Percentiles rank a stretch among this genome's conserved stretches.
Conservation (phyloP, 2,329 filamentous ascomycete species). For the Endoconidiophora polonica region DNA sequence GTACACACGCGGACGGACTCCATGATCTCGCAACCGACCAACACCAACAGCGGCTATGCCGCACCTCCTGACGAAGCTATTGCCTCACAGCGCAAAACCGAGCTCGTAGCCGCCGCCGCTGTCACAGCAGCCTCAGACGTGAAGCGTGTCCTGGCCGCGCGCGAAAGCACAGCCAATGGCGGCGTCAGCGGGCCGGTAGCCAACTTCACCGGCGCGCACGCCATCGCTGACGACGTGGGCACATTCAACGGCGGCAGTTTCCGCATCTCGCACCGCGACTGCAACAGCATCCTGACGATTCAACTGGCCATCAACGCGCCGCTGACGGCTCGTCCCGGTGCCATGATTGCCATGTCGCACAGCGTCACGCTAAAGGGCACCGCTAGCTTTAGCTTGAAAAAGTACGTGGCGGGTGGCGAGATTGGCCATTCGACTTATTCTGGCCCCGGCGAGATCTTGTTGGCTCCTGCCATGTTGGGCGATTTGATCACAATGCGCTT, state of each 20-base stretch:
- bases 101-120: conserved; percentile 9
- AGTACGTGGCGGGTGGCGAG: conserved; percentile 69
- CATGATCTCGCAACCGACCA: conserved; percentile 14
- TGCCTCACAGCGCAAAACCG: background rate
- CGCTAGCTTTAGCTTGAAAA: conserved; percentile 79
- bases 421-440: conserved; percentile 66
- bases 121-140: conserved; percentile 17
- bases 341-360: conserved; percentile 91
- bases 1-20: conserved; percentile 1
- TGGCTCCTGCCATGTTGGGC: conserved; percentile 65
- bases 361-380: conserved; percentile 69
- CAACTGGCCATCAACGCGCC: conserved; percentile 84
- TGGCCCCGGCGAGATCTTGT: conserved; percentile 75
- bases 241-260: conserved; percentile 95
- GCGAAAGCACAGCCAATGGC: background rate
- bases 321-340: conserved; percentile 61
- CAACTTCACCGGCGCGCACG: conserved; percentile 18
- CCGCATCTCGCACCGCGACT: conserved; percentile 79
- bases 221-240: conserved; percentile 69
- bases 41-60: conserved; percentile 16
- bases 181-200: conserved; percentile 16
- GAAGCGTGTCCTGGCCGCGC: background rate
- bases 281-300: conserved; percentile 75
- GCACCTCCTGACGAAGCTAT: conserved; percentile 1
- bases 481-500: conserved; percentile 73